phyloP scores from a whole-genome alignment of 192 early-diverging fungal genomes.

The Phycomyces nitens region DNA sequence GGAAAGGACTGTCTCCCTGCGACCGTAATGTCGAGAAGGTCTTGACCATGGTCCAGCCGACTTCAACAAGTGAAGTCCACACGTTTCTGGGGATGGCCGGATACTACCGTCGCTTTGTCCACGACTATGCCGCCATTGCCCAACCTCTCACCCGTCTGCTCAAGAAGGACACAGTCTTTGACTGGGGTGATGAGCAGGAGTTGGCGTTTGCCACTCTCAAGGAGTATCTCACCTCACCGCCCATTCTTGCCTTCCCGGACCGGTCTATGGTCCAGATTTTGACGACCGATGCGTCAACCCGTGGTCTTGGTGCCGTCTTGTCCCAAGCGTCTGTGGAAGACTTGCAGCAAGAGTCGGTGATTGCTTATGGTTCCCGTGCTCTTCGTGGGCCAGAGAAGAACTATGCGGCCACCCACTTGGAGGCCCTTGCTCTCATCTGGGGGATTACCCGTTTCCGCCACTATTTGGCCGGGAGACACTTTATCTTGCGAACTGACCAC shows the following conservation, averaged over 20 bases:
- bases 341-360: not conserved
- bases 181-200: too few species aligned
- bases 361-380: not conserved
- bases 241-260: too few species aligned
- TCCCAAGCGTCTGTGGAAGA: conserved; percentile 1
- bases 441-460: too few species aligned
- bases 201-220: too few species aligned
- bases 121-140: conserved; percentile 30
- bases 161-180: too few species aligned
- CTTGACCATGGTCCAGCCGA: conserved; percentile 28
- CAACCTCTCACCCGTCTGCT: conserved; percentile 23
- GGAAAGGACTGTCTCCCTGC: too few species aligned
- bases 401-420: conserved; percentile 26
- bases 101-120: conserved; percentile 34
- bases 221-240: too few species aligned
- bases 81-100: conserved; percentile 34
- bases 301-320: not conserved
- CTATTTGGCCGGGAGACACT: conserved; percentile 19
- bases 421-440: too few species aligned
- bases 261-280: not conserved
- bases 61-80: conserved; percentile 13
- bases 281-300: not conserved
- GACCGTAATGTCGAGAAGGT: too few species aligned
- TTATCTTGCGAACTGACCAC: conserved; percentile 35
- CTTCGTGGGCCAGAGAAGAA: conserved; percentile 11